phyloP scores from a whole-genome alignment of 495 filamentous ascomycete genomes.

The Schizothecium vesticola region DNA sequence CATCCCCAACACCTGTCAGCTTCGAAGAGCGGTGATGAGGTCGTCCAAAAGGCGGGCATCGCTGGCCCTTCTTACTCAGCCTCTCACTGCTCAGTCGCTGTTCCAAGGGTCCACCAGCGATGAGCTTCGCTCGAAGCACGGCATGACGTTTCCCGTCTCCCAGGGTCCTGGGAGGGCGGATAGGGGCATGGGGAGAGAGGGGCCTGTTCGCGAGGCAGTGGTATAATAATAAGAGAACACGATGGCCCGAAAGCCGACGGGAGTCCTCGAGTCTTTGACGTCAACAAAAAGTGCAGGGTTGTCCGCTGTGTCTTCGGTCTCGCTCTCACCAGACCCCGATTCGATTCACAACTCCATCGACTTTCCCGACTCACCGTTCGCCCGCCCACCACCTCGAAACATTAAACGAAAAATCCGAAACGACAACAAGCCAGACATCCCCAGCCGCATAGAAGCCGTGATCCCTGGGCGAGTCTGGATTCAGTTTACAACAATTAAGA shows the following conservation, averaged over 20 bases:
- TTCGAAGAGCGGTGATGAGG: neutral
- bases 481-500: neutral
- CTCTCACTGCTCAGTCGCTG: neutral
- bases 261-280: neutral
- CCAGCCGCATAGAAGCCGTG: neutral
- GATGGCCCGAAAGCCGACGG: neutral
- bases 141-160: neutral
- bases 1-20: neutral
- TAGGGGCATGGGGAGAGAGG: neutral
- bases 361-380: neutral
- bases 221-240: neutral
- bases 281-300: neutral
- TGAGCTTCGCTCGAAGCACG: neutral
- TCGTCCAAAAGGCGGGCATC: neutral
- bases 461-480: neutral
- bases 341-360: neutral
- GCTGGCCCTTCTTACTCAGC: slow-evolving; percentile 6
- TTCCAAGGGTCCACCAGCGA: neutral
- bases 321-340: neutral
- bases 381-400: neutral
- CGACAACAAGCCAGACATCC: neutral
- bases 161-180: neutral
- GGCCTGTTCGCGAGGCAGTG: neutral
- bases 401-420: neutral
- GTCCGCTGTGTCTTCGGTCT: neutral